Evolutionary conservation across 1,284 basidiomycete species (phyloP), one percentile per base, ranked within the genome.

Genomic region (Sporisorium sorghi): DNA sequence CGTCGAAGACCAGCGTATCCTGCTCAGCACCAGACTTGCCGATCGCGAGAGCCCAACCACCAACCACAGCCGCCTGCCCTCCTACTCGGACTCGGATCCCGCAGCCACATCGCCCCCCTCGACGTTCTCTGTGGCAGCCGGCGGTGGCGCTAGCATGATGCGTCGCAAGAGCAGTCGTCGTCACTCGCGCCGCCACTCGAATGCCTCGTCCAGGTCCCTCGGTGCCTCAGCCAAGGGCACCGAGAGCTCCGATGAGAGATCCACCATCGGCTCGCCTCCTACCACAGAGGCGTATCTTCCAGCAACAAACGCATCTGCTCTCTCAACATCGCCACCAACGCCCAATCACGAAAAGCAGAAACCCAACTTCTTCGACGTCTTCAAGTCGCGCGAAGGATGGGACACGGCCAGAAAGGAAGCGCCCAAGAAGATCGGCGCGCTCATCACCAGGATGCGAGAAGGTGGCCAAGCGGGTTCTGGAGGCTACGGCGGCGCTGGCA

Each of bases 391-490:
- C 32, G 82, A 83, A 39, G 75, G 69, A 14, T 83, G 82, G 81
- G 82, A 83, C 26, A 58, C 66, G 2, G 79, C 79, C 3, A 46
- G 78, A 4, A 81, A 81, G 43, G 79, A 81, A 26, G 81, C 79
- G n/a, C 81, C 82, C 14, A 81, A 79, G 58, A 79, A 81, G 61
- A 59, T 83, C 26, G 79, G 80, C 17, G 82, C 81, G 3, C 65
- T 84, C 43, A 74, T 84, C 51, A 73, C 33, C 21, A 65, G 81
- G 39, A 82, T 84, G 81, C 71, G 80, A 11, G 82, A 84, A 24
- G 77, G 65, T 32, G 58, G 58, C 15, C 66, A 73, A 47, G 42
- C 55, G 17, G 59, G 62, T 4, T 19, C 58, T 23, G 53, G 39
- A 14, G 43, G 30, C 17, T 55, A 32, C 32, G 54, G 58, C 26